Evolutionary conservation across 441 rosid species (phyloP).

Genomic region (Euphorbia corollata): DNA sequence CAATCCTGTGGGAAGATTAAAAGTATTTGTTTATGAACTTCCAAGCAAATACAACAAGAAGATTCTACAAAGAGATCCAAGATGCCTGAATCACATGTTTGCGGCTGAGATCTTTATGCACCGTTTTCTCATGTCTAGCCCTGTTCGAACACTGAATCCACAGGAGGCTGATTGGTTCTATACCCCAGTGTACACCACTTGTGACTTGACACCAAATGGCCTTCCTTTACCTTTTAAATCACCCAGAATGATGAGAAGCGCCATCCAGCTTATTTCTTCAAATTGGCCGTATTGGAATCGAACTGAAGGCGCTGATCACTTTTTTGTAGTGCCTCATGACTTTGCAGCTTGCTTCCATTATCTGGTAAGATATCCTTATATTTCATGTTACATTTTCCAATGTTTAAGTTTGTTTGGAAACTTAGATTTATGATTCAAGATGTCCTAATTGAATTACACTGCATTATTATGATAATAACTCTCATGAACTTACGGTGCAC

Average conservation of each 20-base stretch:
- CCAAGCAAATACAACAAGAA: conserved; percentile 94
- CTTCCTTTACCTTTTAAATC: conserved; percentile 90
- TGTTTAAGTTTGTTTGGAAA: not conserved
- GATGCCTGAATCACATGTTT: conserved; percentile 95
- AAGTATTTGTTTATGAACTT: conserved; percentile 83
- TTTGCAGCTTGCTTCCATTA: conserved; percentile 94
- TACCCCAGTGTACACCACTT: conserved; percentile 74
- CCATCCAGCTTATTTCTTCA: conserved; percentile 62
- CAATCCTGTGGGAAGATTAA: conserved; percentile 79
- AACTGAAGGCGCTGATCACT: conserved; percentile 85
- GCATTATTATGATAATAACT: not conserved
- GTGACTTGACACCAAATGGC: conserved; percentile 84
- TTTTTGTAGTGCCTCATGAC: conserved; percentile 91
- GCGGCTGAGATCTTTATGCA: conserved; percentile 95
- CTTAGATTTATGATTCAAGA: not conserved
- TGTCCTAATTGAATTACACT: not conserved
- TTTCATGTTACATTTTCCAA: not conserved
- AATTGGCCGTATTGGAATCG: conserved; percentile 80
- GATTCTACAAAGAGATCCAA: conserved; percentile 71
- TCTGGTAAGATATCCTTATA: conserved; percentile 36
- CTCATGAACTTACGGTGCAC: too few relatives aligned
- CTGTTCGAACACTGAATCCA: conserved; percentile 74
- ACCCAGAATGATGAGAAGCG: conserved; percentile 89
- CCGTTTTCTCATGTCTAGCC: conserved; percentile 71
- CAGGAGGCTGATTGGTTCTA: conserved; percentile 95